A percentile compares a stretch with the other conserved stretches of the same genome.
Conservation (phyloP, 805 yeast genomes). For the Tetrapisispora pingtungensis region DNA sequence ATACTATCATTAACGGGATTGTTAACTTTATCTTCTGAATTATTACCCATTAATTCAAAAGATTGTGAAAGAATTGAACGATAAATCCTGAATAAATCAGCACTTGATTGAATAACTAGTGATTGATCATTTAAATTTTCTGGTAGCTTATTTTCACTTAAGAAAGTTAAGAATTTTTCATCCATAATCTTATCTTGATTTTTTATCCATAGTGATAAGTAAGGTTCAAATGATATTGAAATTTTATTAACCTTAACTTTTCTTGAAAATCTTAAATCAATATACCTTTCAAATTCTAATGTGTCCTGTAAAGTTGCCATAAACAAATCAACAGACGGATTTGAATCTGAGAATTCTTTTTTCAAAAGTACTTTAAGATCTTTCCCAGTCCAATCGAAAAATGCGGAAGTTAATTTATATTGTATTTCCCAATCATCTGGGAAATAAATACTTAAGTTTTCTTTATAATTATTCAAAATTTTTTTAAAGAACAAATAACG, state of each 20-base stretch:
- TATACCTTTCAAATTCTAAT: conserved; percentile 69
- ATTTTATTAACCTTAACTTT: conserved; percentile 34
- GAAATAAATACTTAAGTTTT: conserved; percentile 44
- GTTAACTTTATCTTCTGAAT: conserved; percentile 20
- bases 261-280: conserved; percentile 53
- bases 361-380: conserved; percentile 51
- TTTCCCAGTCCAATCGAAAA: conserved; percentile 58
- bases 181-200: conserved; percentile 65
- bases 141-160: conserved; percentile 47
- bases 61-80: conserved; percentile 65
- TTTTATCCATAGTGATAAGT: conserved; percentile 72
- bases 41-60: conserved; percentile 38
- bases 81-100: conserved; percentile 73
- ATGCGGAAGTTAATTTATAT: conserved; percentile 45
- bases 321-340: conserved; percentile 49
- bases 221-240: conserved; percentile 74
- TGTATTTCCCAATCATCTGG: conserved; percentile 67
- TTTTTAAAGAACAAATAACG: conserved; percentile 75
- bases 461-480: conserved; percentile 49
- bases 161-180: conserved; percentile 53
- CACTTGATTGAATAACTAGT: conserved; percentile 73
- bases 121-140: conserved; percentile 38
- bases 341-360: conserved; percentile 30
- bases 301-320: conserved; percentile 65
- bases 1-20: conserved; percentile 17